A percentile compares a stretch with the other conserved stretches of the same genome.
Conservation (phyloP, 768 basidiomycete species). For the Auricularia sp. region DNA sequence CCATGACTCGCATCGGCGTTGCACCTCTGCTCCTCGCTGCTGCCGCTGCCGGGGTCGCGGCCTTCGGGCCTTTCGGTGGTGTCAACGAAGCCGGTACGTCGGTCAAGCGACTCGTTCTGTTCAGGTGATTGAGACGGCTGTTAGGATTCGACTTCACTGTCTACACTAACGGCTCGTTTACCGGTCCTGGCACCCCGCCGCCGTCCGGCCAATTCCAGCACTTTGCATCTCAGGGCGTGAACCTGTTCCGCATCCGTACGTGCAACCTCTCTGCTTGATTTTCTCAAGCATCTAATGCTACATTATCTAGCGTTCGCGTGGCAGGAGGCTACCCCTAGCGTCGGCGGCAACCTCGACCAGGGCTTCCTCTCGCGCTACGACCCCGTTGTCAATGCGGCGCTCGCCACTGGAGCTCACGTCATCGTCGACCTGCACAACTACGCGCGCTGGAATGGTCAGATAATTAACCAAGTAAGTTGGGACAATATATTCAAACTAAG, state of each 20-base stretch:
- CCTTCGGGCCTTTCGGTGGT: neutral
- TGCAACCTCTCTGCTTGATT: conserved; percentile 6
- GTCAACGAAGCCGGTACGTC: neutral
- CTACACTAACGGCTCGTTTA: conserved; percentile 37
- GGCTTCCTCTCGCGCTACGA: conserved; percentile 38
- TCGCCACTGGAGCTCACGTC: conserved; percentile 34
- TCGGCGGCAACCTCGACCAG: conserved; percentile 38
- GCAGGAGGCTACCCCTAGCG: conserved; percentile 40
- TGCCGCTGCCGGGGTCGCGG: neutral
- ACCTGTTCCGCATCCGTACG: conserved; percentile 36
- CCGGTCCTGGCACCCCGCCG: conserved; percentile 25
- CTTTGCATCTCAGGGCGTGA: conserved; percentile 38
- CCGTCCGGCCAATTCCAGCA: conserved; percentile 37
- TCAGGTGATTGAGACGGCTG: neutral
- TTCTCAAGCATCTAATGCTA: neutral
- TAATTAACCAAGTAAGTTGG: conserved; percentile 13
- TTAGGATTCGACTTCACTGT: conserved; percentile 14
- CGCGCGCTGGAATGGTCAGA: conserved; percentile 42
- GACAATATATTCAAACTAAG: conserved; percentile 21
- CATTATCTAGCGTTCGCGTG: conserved; percentile 29
- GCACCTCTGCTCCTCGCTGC: neutral
- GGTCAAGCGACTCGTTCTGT: neutral
- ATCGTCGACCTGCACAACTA: conserved; percentile 54
- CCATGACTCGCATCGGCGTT: neutral
- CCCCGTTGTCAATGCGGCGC: conserved; percentile 35